Base-by-base conservation (phyloP, 768 basidiomycete species). In the Suillus sp. region DNA sequence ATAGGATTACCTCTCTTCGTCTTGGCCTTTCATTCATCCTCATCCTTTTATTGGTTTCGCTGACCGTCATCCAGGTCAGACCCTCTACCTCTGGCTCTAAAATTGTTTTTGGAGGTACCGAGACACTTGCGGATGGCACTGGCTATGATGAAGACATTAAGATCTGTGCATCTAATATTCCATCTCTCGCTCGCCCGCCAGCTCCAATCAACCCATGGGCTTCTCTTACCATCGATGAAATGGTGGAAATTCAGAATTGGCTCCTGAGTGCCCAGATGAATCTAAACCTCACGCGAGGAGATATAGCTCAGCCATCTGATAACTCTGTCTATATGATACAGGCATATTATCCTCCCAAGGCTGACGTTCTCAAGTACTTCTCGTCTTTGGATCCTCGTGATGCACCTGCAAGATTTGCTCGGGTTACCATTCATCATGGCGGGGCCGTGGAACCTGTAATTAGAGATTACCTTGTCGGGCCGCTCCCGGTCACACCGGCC, bases 391-490 rank as follows among this genome's bases (percentile, higher is more conserved):
- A 59, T 10, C 62, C 65, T 0, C 67, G 51, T 4, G 37, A 61
- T 9, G 67, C 70, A 1, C 84, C 83, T 0, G 66, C 74, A 38
- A 72, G 77, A 32, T 81, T 77, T 64, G 84, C 86, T 16, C 76
- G 80, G 60, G 83, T 83, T 16, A 79, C 79, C 25, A 75, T 88
- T 55, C 80, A 84, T 64, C 80, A 84, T 70, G 85, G 84, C 25
- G 77, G 77, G 8, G 69, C 66, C 14, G 63, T 66, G 5, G 74
- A 71, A 9, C 84, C 84, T 10, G 67, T 73, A 22, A 79, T 86
- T 37, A 77, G 72, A 59, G 84, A 87, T 67, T 86, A 86, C 66
- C 73, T 86, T 6, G 80, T 88, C 14, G 87, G 87, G 0, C 87
- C 87, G 1, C 75, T 88, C 9, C 86, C 86, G 3, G 67, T 85